These are phyloP conservation scores for Chloris gayana DNA, from an alignment of 176 grass and related monocot genomes.

Conservation along the genomic window DNA sequence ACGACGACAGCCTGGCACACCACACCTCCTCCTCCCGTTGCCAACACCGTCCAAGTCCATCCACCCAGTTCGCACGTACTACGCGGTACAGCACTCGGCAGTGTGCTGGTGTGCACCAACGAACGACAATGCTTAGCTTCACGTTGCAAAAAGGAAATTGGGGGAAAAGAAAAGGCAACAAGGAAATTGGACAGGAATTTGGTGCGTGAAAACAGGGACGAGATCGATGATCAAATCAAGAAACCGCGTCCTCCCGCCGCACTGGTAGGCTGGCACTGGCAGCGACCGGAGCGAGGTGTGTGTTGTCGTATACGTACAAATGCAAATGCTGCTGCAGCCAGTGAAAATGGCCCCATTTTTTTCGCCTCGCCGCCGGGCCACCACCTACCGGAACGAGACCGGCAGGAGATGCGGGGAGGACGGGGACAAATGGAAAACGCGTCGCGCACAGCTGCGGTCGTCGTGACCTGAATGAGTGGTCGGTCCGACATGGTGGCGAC, in stretches of 20 bases:
- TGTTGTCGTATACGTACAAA: neutral
- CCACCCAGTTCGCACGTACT: neutral
- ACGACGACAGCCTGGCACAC: neutral
- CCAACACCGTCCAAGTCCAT: neutral
- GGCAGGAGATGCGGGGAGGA: neutral
- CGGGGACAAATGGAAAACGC: conserved; percentile 24
- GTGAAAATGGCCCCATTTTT: neutral
- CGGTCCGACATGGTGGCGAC: neutral
- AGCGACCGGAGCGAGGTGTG: neutral
- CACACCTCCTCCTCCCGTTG: neutral
- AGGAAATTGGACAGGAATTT: neutral
- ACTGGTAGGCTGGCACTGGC: neutral
- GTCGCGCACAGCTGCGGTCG: neutral
- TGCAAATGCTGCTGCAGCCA: neutral
- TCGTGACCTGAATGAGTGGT: neutral
- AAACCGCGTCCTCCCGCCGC: neutral
- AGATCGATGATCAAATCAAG: neutral
- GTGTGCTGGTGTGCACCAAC: neutral
- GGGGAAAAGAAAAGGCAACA: neutral
- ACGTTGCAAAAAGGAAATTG: neutral
- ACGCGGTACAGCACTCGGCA: neutral
- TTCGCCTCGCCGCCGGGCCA: neutral
- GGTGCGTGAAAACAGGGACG: neutral
- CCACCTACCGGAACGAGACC: neutral
- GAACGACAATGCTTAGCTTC: neutral